Conservation (phyloP, 345 rosid species). For the Ceriops zippeliana region DNA sequence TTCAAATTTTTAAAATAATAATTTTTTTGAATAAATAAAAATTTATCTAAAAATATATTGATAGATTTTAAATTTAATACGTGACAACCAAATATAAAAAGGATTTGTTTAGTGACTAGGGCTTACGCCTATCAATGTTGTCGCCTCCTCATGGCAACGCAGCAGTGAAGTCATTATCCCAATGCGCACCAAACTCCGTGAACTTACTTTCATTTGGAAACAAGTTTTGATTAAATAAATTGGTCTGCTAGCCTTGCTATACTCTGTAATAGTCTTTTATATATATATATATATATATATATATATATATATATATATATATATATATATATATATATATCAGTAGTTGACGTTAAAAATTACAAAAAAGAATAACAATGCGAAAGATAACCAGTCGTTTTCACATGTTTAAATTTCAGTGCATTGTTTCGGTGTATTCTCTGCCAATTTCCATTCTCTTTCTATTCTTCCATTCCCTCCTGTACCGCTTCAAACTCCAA, state of each 20-base stretch:
- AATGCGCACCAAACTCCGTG: conserved; percentile 38
- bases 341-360: neutral
- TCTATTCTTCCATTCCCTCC: conserved; percentile 40
- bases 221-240: neutral
- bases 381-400: conserved; percentile 27
- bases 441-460: conserved; percentile 49
- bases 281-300: too few species aligned
- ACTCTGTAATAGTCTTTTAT: neutral
- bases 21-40: too few species aligned
- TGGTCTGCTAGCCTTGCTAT: neutral
- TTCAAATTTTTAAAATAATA: too few species aligned
- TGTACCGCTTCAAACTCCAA: conserved; percentile 34
- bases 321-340: too few species aligned
- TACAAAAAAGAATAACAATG: conserved; percentile 1
- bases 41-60: too few species aligned
- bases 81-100: neutral
- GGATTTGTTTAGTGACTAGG: conserved; percentile 8
- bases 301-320: too few species aligned
- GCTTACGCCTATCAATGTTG: conserved; percentile 46
- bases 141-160: conserved; percentile 29
- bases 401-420: conserved; percentile 40
- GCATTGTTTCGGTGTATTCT: conserved; percentile 21
- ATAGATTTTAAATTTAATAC: too few species aligned
- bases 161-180: conserved; percentile 33
- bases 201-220: neutral